Evolutionary conservation across 208 protist genomes (phyloP).

Genomic region (Tritrichomonas musculus): DNA sequence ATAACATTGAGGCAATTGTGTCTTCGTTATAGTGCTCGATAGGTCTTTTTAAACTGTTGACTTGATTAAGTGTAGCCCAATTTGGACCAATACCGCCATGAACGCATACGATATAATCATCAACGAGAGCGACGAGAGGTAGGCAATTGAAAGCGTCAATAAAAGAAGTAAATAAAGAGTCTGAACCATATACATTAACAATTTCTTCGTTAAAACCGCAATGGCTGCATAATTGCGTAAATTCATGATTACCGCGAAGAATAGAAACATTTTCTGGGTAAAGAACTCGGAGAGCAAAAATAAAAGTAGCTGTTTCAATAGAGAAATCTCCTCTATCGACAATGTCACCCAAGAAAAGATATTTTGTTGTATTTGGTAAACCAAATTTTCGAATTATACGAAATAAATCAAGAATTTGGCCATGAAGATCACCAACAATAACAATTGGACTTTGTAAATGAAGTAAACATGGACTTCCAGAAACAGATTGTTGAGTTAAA

Average conservation of each 20-base stretch:
- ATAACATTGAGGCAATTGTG: neutral
- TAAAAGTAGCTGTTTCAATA: neutral
- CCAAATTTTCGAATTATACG: neutral
- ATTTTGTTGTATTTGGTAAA: neutral
- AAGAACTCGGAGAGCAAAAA: neutral
- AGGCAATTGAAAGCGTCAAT: neutral
- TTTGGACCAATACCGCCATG: neutral
- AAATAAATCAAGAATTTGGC: neutral
- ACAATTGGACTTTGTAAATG: neutral
- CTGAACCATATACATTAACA: neutral
- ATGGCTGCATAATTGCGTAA: neutral
- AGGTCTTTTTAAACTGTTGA: neutral
- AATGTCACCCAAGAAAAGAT: neutral
- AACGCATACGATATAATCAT: neutral
- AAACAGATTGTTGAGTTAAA: too few species aligned
- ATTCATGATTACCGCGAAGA: conserved; percentile 19
- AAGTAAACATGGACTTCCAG: neutral
- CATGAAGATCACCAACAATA: neutral
- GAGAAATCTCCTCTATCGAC: neutral
- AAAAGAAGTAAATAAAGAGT: neutral
- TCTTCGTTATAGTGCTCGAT: neutral
- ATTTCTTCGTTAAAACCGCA: neutral
- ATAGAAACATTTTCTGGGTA: neutral
- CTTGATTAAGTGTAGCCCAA: neutral
- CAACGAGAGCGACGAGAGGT: neutral